Base-by-base conservation (phyloP, 805 yeast genomes). In the Saccharomycopsis lassenensis region DNA sequence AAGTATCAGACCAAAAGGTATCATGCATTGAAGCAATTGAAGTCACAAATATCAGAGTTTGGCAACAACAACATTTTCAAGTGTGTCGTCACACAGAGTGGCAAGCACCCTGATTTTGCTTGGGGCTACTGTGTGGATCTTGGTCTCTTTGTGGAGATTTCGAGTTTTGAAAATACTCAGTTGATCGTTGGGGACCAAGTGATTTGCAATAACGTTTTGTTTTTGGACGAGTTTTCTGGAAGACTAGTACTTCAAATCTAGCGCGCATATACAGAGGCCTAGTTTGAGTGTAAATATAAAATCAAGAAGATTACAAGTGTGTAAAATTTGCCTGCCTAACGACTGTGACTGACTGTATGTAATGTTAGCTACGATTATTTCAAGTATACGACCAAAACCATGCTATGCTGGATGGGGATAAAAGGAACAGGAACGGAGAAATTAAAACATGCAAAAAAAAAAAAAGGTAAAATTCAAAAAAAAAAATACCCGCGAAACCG, bases 171-270 rank as follows among this genome's bases (percentile, higher is more conserved):
- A 6, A 21, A n/a, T 11, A 7, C 24, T 7, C 33, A 42, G 28
- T 28, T 42, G 8, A 24, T 35, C 5, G 29, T 43, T 17, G 46
- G 46, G 10, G 46, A 41, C 26, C 37, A 34, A 27, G 24, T 43
- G 6, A 29, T 35, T 17, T 40, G 45, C 25, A 25, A 35, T 10
- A 29, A 33, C 4, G 30, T 43, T 10, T 20, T 27, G 12, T 15
- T 36, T 26, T 14, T 37, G 11, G 35, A 33, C 18, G 27, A 39
- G 5, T 18, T 37, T 5, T 21, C 15, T 8, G 46, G 46, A 4
- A 11, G 26, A 16, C n/a, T 40, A 5, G 29, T 43, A 8, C 3
- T 35, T n/a, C n/a, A n/a, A n/a, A n/a, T n/a, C n/a, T n/a, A n/a
- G n/a, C n/a, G n/a, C n/a, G n/a, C n/a, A n/a, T n/a, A n/a, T n/a